Evolutionary conservation across 805 yeast genomes (phyloP).

Genomic region (Schwanniomyces yamadae): DNA sequence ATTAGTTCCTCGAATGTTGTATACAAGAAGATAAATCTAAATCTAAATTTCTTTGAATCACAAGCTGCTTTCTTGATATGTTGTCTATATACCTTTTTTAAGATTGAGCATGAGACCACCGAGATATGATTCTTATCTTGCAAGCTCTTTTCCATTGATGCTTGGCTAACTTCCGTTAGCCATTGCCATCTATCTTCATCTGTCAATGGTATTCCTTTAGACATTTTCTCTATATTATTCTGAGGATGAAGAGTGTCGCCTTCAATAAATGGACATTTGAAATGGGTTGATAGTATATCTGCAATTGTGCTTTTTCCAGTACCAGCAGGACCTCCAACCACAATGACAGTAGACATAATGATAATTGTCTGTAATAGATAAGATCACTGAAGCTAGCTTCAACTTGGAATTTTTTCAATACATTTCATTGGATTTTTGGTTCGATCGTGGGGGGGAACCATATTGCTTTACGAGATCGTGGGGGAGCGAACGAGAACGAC

Average conservation of each 20-base stretch:
- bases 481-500: background rate
- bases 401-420: too few species aligned
- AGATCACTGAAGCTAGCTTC: background rate
- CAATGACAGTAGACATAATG: conserved; percentile 35
- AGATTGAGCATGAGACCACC: conserved; percentile 81
- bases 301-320: conserved; percentile 91
- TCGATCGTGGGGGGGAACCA: background rate
- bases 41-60: conserved; percentile 29
- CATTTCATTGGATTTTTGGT: background rate
- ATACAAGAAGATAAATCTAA: conserved; percentile 65
- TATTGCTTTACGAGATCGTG: background rate
- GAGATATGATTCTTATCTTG: conserved; percentile 27
- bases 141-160: conserved; percentile 39
- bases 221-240: conserved; percentile 78
- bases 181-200: conserved; percentile 95
- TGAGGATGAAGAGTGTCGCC: conserved; percentile 82
- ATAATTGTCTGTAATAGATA: background rate
- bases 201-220: conserved; percentile 70
- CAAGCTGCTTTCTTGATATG: conserved; percentile 43
- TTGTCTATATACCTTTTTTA: conserved; percentile 73
- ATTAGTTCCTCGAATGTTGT: conserved; percentile 62
- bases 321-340: conserved; percentile 95
- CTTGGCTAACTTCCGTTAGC: conserved; percentile 55
- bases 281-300: conserved; percentile 42
- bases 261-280: conserved; percentile 64